These are phyloP conservation scores for Paramecium pentaurelia DNA, from an alignment of 73 alveolate species.

Conservation along the genomic window DNA sequence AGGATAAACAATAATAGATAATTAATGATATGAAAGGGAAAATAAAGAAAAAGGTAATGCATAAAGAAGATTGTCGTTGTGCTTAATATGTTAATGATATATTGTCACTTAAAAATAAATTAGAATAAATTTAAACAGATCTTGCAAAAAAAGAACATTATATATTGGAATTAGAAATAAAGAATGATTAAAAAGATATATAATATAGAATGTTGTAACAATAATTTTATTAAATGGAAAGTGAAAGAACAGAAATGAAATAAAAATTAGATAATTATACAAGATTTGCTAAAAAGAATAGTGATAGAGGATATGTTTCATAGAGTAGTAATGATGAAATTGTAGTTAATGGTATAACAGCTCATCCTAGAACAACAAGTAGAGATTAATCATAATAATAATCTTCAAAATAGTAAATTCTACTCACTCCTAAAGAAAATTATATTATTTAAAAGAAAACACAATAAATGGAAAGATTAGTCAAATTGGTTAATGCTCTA, in stretches of 20 bases:
- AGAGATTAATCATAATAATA: not conserved
- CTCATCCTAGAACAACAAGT: not conserved
- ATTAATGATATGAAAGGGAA: not conserved
- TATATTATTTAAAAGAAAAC: not conserved
- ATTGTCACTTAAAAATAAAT: not conserved
- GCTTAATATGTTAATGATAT: not conserved
- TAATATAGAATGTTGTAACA: not conserved
- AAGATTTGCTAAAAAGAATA: not conserved
- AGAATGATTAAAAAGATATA: not conserved
- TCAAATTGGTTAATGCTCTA: not conserved
- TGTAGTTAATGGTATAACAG: not conserved
- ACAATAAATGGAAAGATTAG: not conserved
- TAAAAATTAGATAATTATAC: not conserved
- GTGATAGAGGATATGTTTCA: not conserved
- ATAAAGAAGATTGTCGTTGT: slow-evolving; percentile 5
- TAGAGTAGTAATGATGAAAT: not conserved
- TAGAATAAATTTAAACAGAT: not conserved
- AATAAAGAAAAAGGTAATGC: not conserved
- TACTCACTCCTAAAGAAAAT: not conserved
- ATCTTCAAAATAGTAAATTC: not conserved
- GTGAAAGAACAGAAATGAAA: not conserved
- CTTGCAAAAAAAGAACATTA: not conserved
- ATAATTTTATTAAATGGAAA: not conserved
- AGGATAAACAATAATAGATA: not conserved
- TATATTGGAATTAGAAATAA: not conserved